Percentiles rank a stretch among this genome's conserved stretches.
Evolutionary conservation across 352 stramenopile species (phyloP).

Genomic region (Globisporangium canariense): DNA sequence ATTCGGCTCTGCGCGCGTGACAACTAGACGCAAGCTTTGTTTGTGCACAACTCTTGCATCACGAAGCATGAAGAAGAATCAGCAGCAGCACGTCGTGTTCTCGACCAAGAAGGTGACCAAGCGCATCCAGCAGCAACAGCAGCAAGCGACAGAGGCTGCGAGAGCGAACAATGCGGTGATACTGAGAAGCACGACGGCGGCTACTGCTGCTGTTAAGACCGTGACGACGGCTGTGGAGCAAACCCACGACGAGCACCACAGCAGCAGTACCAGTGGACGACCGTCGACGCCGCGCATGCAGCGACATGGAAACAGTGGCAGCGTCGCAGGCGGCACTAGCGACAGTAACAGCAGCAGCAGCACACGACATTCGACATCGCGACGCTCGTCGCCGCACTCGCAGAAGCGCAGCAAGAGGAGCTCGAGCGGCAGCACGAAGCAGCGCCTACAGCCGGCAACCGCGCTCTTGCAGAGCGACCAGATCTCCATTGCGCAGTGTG

Average conservation of each 20-base stretch:
- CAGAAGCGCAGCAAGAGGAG: slow-evolving; percentile 21
- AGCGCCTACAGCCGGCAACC: slow-evolving; percentile 58
- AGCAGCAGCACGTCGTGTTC: slow-evolving; percentile 48
- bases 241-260: neutral
- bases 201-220: neutral
- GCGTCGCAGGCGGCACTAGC: slow-evolving; percentile 14
- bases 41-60: no score
- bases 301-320: slow-evolving; percentile 10
- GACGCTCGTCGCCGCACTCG: slow-evolving; percentile 14
- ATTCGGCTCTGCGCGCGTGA: neutral
- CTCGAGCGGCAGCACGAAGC: slow-evolving; percentile 26
- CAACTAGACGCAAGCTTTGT: no score
- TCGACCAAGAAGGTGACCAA: slow-evolving; percentile 59
- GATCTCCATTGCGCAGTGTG: slow-evolving; percentile 65
- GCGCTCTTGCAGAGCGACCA: slow-evolving; percentile 75
- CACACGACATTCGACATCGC: neutral
- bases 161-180: neutral
- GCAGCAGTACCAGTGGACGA: slow-evolving; percentile 11
- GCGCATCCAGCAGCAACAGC: slow-evolving; percentile 25
- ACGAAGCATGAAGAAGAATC: slow-evolving; percentile 26
- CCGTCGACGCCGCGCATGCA: neutral
- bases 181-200: neutral
- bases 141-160: slow-evolving; percentile 11
- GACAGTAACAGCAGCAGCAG: slow-evolving; percentile 18
- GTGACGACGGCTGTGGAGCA: neutral